Evolutionary conservation across 2,329 filamentous ascomycete genomes (phyloP).

Genomic region (Diaporthe vaccinii): DNA sequence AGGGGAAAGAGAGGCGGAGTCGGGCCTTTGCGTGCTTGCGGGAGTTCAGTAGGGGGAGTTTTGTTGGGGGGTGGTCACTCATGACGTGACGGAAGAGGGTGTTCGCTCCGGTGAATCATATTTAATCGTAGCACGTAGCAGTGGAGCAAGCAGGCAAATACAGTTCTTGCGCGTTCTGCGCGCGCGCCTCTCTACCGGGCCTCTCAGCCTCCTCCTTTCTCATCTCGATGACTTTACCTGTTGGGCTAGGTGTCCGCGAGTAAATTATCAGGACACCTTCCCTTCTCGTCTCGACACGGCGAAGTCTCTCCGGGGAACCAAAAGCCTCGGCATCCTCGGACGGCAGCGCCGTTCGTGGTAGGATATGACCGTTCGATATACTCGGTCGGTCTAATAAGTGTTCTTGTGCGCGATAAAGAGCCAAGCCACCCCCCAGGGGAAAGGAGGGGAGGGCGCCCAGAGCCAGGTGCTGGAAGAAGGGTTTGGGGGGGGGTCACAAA

Average conservation of each 20-base stretch:
- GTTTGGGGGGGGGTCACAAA: not conserved
- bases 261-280: conserved; percentile 22
- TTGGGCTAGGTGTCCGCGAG: conserved; percentile 10
- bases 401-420: not conserved
- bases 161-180: not conserved
- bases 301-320: not conserved
- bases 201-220: conserved; percentile 15
- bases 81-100: conserved; percentile 23
- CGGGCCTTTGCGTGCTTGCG: not conserved
- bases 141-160: not conserved
- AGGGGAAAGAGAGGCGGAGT: not conserved
- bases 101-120: conserved; percentile 5
- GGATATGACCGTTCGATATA: conserved; percentile 6
- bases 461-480: not conserved
- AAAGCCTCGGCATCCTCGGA: conserved; percentile 15
- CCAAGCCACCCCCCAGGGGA: conserved; percentile 24
- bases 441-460: conserved; percentile 13
- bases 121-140: conserved; percentile 5
- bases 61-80: not conserved
- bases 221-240: conserved; percentile 22
- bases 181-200: conserved; percentile 2
- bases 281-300: conserved; percentile 7
- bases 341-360: not conserved
- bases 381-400: not conserved
- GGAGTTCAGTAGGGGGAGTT: not conserved